phyloP scores from a whole-genome alignment of 2,329 filamentous ascomycete genomes.

The Immersiporthe knoxdaviesiana region DNA sequence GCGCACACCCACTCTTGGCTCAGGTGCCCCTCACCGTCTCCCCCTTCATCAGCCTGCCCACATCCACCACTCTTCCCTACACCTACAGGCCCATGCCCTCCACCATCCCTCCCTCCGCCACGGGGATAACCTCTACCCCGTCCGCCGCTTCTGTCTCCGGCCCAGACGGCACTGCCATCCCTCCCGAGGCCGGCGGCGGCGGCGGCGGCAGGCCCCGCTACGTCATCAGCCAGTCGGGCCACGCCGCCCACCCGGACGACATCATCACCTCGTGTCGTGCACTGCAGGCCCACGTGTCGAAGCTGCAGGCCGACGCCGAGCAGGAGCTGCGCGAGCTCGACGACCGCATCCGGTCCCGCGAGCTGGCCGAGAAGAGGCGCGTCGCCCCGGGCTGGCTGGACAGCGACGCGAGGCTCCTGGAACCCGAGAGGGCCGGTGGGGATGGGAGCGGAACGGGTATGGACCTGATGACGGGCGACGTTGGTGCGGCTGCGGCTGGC shows the following conservation, averaged over 20 bases:
- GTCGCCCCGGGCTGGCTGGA: conserved; percentile 83
- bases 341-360: conserved; percentile 63
- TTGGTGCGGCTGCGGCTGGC: conserved; percentile 6
- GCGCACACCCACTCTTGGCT: conserved; percentile 82
- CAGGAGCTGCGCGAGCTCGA: conserved; percentile 71
- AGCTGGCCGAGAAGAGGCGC: conserved; percentile 77
- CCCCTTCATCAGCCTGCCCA: conserved; percentile 88
- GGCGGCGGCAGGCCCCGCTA: conserved; percentile 63
- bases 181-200: not conserved
- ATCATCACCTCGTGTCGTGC: conserved; percentile 82
- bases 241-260: conserved; percentile 83
- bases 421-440: conserved; percentile 61
- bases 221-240: conserved; percentile 76
- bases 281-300: conserved; percentile 74
- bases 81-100: conserved; percentile 91
- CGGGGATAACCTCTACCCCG: conserved; percentile 50
- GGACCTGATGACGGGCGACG: conserved; percentile 37
- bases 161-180: conserved; percentile 34
- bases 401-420: conserved; percentile 69
- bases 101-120: conserved; percentile 75
- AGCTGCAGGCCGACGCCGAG: conserved; percentile 69
- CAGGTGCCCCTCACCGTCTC: conserved; percentile 94
- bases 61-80: conserved; percentile 89
- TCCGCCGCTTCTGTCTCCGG: conserved; percentile 41
- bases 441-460: conserved; percentile 38